A percentile compares a stretch with the other conserved stretches of the same genome.
Conservation (phyloP, 352 stramenopile genomes). For the Peronosclerospora sorghi region DNA sequence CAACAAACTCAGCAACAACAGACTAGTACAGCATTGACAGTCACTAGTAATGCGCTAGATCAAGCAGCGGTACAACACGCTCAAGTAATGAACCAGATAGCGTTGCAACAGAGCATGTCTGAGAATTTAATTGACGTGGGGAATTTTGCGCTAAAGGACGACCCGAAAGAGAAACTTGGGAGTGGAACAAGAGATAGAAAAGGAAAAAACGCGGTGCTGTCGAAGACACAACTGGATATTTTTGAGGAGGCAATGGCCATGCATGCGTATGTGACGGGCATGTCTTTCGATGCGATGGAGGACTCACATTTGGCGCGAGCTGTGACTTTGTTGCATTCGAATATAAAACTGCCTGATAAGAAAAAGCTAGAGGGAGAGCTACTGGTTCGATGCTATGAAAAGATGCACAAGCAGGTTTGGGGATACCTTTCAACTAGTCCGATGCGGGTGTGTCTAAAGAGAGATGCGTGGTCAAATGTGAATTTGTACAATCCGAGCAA, state of each 20-base stretch:
- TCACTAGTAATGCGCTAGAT: constrained; percentile 25
- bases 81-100: constrained; percentile 62
- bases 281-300: constrained; percentile 65
- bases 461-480: constrained; percentile 68
- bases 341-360: constrained; percentile 54
- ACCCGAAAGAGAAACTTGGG: constrained; percentile 10
- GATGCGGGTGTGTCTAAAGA: constrained; percentile 59
- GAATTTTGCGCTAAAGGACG: constrained; percentile 41
- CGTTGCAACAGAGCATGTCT: constrained; percentile 60
- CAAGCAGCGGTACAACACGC: constrained; percentile 49
- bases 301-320: constrained; percentile 60
- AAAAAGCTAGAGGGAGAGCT: constrained; percentile 58
- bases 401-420: constrained; percentile 82
- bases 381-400: constrained; percentile 65
- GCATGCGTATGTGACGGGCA: constrained; percentile 72
- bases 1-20: constrained; percentile 6
- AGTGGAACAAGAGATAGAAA: constrained; percentile 28
- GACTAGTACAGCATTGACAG: constrained; percentile 10
- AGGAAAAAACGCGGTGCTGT: constrained; percentile 35
- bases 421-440: constrained; percentile 47
- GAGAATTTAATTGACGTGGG: constrained; percentile 50
- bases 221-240: constrained; percentile 54
- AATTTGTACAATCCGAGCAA: constrained; percentile 71
- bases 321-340: constrained; percentile 41
- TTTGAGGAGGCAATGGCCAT: constrained; percentile 73